Evolutionary conservation across 2,329 filamentous ascomycete genomes (phyloP).

Genomic region (Cercospora zeae-maydis): DNA sequence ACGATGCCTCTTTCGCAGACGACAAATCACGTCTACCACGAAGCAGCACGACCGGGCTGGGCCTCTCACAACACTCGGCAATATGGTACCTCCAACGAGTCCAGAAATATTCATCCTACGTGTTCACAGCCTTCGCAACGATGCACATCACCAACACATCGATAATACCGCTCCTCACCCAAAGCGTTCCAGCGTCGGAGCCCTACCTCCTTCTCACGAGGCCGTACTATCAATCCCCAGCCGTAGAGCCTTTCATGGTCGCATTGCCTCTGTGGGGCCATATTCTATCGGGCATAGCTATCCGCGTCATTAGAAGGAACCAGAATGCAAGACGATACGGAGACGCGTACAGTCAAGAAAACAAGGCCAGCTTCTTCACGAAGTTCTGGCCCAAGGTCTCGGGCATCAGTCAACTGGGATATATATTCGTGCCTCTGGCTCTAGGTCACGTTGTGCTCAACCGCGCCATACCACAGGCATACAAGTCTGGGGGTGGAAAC

Average conservation of each 20-base stretch:
- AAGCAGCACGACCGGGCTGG: conserved; percentile 42
- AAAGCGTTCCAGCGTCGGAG: conserved; percentile 70
- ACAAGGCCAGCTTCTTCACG: conserved; percentile 29
- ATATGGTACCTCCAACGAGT: conserved; percentile 74
- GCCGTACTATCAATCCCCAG: conserved; percentile 83
- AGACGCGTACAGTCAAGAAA: conserved; percentile 55
- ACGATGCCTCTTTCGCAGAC: conserved; percentile 10
- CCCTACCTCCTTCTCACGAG: conserved; percentile 85
- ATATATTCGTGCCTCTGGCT: conserved; percentile 62
- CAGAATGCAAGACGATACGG: conserved; percentile 74
- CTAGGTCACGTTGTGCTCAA: conserved; percentile 72
- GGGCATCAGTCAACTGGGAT: conserved; percentile 69
- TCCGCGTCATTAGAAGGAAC: conserved; percentile 70
- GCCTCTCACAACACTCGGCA: conserved; percentile 65
- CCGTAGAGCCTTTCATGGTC: conserved; percentile 76
- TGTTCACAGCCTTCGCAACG: conserved; percentile 70
- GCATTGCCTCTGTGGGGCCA: conserved; percentile 71
- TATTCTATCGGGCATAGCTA: conserved; percentile 68
- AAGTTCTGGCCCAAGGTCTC: conserved; percentile 66
- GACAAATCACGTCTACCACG: conserved; percentile 22
- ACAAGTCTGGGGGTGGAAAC: conserved; percentile 79
- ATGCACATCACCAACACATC: conserved; percentile 80
- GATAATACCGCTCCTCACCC: conserved; percentile 70
- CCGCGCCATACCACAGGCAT: conserved; percentile 64
- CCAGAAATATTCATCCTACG: conserved; percentile 86